A percentile compares a stretch with the other conserved stretches of the same genome.
phyloP scores from a whole-genome alignment of 192 early-diverging fungal species.

The Funneliformis geosporum region DNA sequence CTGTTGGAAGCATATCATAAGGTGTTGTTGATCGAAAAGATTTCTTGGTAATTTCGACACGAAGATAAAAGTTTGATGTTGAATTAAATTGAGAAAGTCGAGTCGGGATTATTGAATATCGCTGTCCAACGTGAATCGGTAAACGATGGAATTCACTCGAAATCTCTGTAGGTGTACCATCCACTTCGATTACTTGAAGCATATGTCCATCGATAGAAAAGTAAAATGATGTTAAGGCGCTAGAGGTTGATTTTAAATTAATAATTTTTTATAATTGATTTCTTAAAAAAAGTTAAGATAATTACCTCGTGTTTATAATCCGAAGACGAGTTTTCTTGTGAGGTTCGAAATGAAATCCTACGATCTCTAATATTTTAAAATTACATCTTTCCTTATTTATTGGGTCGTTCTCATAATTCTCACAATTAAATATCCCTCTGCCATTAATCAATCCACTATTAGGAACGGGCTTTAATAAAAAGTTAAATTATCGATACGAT shows the following conservation, averaged over 20 bases:
- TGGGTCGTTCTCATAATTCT: conserved; percentile 20
- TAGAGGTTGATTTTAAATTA: background rate
- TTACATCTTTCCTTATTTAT: conserved; percentile 23
- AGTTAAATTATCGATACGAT: background rate
- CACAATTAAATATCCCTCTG: conserved; percentile 39
- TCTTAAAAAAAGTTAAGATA: background rate
- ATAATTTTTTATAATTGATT: background rate
- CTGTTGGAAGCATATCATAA: conserved; percentile 23
- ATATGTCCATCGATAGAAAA: conserved; percentile 69
- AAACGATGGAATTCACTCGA: conserved; percentile 32
- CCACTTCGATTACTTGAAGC: conserved; percentile 68
- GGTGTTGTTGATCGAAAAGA: conserved; percentile 34
- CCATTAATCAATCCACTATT: conserved; percentile 56
- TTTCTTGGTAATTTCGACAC: conserved; percentile 40
- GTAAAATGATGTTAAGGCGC: conserved; percentile 60
- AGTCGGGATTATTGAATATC: conserved; percentile 50
- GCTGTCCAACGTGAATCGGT: conserved; percentile 47
- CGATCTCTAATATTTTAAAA: conserved; percentile 15
- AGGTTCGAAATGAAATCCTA: conserved; percentile 38
- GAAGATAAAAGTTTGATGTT: conserved; percentile 43
- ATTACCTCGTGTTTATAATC: conserved; percentile 52
- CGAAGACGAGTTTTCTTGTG: conserved; percentile 54
- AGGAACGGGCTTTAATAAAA: conserved; percentile 34
- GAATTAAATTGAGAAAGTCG: conserved; percentile 38
- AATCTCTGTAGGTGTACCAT: conserved; percentile 50